A percentile compares a stretch with the other conserved stretches of the same genome.
Conservation (phyloP, 2,329 filamentous ascomycete genomes). For the Aspergillus amoenus region DNA sequence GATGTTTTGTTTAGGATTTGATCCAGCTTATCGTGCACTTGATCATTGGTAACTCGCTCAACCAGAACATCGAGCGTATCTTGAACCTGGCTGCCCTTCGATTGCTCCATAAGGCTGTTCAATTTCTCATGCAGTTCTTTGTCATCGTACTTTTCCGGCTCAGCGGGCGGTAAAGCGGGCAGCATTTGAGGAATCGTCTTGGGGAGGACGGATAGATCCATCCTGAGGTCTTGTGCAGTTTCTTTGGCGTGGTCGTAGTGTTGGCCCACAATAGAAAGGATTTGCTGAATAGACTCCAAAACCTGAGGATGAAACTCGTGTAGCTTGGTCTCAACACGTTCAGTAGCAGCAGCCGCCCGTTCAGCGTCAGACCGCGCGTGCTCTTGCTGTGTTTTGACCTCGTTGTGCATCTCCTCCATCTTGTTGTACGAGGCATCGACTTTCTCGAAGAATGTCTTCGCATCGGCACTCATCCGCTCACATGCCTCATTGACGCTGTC, state of each 20-base stretch:
- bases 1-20: constrained; percentile 38
- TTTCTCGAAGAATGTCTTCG: constrained; percentile 78
- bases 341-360: constrained; percentile 70
- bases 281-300: constrained; percentile 78
- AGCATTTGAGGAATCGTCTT: constrained; percentile 57
- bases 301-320: constrained; percentile 86
- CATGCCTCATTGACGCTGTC: constrained; percentile 76
- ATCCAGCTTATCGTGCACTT: constrained; percentile 61
- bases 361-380: constrained; percentile 78
- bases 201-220: constrained; percentile 51
- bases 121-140: constrained; percentile 60
- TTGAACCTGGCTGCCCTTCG: constrained; percentile 54
- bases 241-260: constrained; percentile 86
- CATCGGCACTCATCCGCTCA: constrained; percentile 84
- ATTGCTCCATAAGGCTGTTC: constrained; percentile 43
- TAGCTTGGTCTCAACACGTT: constrained; percentile 74
- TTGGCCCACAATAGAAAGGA: constrained; percentile 77
- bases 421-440: constrained; percentile 77
- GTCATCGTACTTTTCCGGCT: constrained; percentile 63
- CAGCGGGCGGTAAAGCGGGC: constrained; percentile 47
- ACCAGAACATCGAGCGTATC: constrained; percentile 56
- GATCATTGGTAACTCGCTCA: constrained; percentile 49
- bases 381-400: constrained; percentile 75
- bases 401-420: constrained; percentile 69
- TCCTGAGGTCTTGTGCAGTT: constrained; percentile 61